Evolutionary conservation across 768 basidiomycete genomes (phyloP).

Genomic region (Podaxis sp.): DNA sequence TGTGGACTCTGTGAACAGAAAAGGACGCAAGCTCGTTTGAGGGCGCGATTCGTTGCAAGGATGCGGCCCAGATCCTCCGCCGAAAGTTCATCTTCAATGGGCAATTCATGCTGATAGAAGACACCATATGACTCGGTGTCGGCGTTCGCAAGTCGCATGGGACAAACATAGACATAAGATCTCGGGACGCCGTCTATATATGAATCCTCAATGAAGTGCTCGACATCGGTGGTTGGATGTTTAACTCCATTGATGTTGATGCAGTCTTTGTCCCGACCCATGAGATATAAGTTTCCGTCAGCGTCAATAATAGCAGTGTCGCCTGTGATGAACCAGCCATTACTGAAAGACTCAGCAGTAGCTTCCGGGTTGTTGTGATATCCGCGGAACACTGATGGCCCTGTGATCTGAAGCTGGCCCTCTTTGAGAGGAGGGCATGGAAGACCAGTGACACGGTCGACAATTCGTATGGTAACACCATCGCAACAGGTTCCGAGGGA

Average conservation of each 20-base stretch:
- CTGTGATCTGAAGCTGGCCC: conserved; percentile 6
- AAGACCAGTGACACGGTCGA: conserved; percentile 4
- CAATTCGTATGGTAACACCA: conserved; percentile 5
- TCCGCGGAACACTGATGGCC: conserved; percentile 8
- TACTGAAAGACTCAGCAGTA: conserved; percentile 3
- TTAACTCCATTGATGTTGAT: conserved; percentile 12
- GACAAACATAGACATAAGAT: conserved; percentile 11
- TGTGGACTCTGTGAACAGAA: conserved; percentile 10
- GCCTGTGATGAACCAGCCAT: conserved; percentile 8
- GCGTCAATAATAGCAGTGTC: conserved; percentile 6
- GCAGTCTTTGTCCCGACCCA: conserved; percentile 10
- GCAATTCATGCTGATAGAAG: conserved; percentile 7
- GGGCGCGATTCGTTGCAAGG: conserved; percentile 1
- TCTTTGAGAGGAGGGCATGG: conserved; percentile 3
- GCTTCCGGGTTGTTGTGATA: conserved; percentile 7
- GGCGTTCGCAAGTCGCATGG: conserved; percentile 8
- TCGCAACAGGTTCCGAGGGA: conserved; percentile 10
- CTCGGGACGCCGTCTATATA: neutral
- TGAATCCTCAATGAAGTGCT: conserved; percentile 10
- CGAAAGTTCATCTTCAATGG: conserved; percentile 1
- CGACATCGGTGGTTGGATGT: conserved; percentile 6
- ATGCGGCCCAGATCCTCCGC: neutral
- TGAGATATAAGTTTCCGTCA: conserved; percentile 1
- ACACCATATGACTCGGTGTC: conserved; percentile 9
- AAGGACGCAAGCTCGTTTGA: neutral